Conservation (phyloP, 139 green algal genomes). For the Ettlia oleoabundans region DNA sequence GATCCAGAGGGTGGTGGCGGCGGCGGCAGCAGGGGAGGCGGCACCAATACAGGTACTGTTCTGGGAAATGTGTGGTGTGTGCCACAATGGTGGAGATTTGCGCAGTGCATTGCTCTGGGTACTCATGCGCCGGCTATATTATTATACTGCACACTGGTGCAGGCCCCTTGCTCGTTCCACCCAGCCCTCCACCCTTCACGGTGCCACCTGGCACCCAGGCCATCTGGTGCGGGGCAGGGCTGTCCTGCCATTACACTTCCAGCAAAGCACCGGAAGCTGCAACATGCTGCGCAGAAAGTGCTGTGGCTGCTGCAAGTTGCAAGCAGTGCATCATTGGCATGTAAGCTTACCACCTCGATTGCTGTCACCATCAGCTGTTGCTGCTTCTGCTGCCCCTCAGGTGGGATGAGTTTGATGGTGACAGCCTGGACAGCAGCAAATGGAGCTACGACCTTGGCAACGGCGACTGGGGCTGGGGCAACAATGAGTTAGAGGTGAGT, state of each 20-base stretch:
- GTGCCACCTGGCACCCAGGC: background rate
- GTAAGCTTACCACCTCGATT: no score
- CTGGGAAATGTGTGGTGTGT: no score
- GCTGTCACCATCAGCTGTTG: no score
- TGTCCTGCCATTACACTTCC: no score
- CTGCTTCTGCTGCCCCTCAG: slow-evolving; percentile 14
- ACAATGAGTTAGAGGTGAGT: slow-evolving; percentile 32
- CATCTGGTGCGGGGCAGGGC: background rate
- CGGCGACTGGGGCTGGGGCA: slow-evolving; percentile 52
- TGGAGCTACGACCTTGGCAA: slow-evolving; percentile 40
- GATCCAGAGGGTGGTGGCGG: no score
- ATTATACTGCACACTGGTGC: background rate
- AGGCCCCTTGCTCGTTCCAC: slow-evolving; percentile 1
- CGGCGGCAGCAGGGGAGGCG: no score
- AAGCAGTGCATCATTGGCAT: no score
- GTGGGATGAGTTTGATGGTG: slow-evolving; percentile 49
- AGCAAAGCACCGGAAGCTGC: no score
- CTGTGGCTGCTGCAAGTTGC: background rate
- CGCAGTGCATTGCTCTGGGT: no score
- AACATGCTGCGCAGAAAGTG: background rate
- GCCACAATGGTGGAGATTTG: no score
- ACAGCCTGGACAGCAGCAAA: slow-evolving; percentile 1
- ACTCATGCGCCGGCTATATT: no score
- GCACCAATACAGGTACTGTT: no score
- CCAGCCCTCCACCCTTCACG: background rate